Percentiles rank a stretch among this genome's conserved stretches.
Evolutionary conservation across 1,139 yeast species (phyloP).

Genomic region (Zygotorulaspora mrakii): DNA sequence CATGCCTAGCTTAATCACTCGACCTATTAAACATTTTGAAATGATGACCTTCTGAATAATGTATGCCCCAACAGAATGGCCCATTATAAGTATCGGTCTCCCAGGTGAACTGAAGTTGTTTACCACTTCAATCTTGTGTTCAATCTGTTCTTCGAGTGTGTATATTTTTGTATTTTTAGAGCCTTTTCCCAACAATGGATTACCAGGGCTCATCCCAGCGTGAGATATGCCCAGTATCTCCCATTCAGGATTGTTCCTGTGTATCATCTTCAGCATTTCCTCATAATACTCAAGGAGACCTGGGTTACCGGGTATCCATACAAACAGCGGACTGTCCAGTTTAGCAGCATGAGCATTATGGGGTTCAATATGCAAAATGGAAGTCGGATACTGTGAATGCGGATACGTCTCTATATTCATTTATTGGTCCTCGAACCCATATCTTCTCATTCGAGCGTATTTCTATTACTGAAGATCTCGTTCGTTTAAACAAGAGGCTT

Average conservation of each 20-base stretch:
- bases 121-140: conserved; percentile 47
- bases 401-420: conserved; percentile 8
- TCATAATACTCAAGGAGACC: conserved; percentile 57
- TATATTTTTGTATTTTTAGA: conserved; percentile 30
- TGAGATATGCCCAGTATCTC: conserved; percentile 54
- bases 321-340: conserved; percentile 37
- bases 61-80: conserved; percentile 63
- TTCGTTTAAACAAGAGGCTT: not conserved
- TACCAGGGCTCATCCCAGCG: conserved; percentile 29
- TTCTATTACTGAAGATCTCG: not conserved
- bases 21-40: conserved; percentile 16
- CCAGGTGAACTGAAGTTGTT: conserved; percentile 31
- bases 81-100: conserved; percentile 46
- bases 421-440: not conserved
- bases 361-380: conserved; percentile 11
- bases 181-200: conserved; percentile 3
- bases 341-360: conserved; percentile 4
- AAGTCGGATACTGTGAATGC: conserved; percentile 12
- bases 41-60: conserved; percentile 47
- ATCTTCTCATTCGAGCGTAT: too few species aligned
- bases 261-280: conserved; percentile 46
- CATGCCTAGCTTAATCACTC: conserved; percentile 42
- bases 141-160: conserved; percentile 48
- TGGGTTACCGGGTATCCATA: conserved; percentile 67
- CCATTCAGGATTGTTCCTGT: conserved; percentile 43